phyloP scores from a whole-genome alignment of 179 eudicot species.

The Beta corolliflora region DNA sequence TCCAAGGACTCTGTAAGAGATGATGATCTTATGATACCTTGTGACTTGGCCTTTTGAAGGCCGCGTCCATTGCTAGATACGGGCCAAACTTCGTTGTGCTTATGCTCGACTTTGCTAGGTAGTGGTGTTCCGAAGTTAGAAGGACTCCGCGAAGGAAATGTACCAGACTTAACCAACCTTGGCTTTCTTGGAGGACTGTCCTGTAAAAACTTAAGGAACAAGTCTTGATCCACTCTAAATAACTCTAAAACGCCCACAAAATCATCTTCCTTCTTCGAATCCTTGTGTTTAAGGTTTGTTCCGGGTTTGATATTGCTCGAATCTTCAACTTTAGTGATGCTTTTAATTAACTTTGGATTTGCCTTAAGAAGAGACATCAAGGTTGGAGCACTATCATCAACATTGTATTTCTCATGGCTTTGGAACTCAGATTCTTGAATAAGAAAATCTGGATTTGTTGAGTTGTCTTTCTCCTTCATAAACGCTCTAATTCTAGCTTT shows the following conservation, averaged over 20 bases:
- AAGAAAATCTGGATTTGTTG: slow-evolving; percentile 14
- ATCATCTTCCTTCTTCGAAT: slow-evolving; percentile 34
- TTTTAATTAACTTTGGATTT: slow-evolving; percentile 22
- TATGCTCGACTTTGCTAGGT: slow-evolving; percentile 40
- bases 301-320: slow-evolving; percentile 16
- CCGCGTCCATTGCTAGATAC: slow-evolving; percentile 11
- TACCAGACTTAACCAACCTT: slow-evolving; percentile 56
- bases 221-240: slow-evolving; percentile 50
- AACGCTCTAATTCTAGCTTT: slow-evolving; percentile 33
- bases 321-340: slow-evolving; percentile 10
- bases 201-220: slow-evolving; percentile 45
- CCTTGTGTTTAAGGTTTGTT: slow-evolving; percentile 23
- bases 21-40: slow-evolving; percentile 37
- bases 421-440: slow-evolving; percentile 21
- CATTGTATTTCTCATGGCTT: slow-evolving; percentile 17
- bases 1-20: slow-evolving; percentile 56
- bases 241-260: slow-evolving; percentile 50
- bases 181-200: slow-evolving; percentile 32
- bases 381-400: slow-evolving; percentile 25
- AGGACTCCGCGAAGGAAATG: slow-evolving; percentile 53
- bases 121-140: slow-evolving; percentile 24
- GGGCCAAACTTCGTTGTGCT: slow-evolving; percentile 58
- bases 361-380: slow-evolving; percentile 36
- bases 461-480: slow-evolving; percentile 20
- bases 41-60: slow-evolving; percentile 32